Evolutionary conservation across 768 basidiomycete genomes (phyloP).

Genomic region (Leccinum subgranulosum): DNA sequence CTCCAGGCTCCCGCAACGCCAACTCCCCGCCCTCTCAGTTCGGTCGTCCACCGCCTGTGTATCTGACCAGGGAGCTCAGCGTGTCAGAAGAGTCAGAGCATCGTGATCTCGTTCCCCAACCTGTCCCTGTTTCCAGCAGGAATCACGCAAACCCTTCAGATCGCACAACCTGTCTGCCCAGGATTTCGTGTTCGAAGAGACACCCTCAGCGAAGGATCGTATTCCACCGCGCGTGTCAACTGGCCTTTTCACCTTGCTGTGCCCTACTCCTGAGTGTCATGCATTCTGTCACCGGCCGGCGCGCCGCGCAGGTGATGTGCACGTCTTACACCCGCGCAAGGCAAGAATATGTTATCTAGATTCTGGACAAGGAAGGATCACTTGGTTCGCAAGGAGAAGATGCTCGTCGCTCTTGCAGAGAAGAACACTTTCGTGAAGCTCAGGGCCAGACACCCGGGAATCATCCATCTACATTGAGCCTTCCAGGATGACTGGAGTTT

Average conservation of each 20-base stretch:
- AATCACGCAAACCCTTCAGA: conserved; percentile 34
- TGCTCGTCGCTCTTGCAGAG: conserved; percentile 74
- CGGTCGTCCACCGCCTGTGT: conserved; percentile 45
- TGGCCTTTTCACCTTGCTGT: neutral
- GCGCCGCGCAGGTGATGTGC: conserved; percentile 49
- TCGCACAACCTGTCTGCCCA: conserved; percentile 49
- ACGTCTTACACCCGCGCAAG: conserved; percentile 53
- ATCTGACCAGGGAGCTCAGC: conserved; percentile 56
- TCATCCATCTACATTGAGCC: conserved; percentile 77
- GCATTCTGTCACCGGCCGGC: neutral
- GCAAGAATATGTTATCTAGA: conserved; percentile 72
- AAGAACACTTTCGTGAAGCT: conserved; percentile 71
- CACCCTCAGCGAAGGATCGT: conserved; percentile 81
- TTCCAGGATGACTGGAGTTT: conserved; percentile 84
- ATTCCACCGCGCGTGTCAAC: conserved; percentile 61
- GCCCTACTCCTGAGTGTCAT: conserved; percentile 1
- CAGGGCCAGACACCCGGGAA: conserved; percentile 69
- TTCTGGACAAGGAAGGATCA: conserved; percentile 87
- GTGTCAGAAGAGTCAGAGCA: conserved; percentile 28
- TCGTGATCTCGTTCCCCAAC: conserved; percentile 12
- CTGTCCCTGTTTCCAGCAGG: conserved; percentile 11
- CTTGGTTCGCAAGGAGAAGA: conserved; percentile 74
- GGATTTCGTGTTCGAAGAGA: conserved; percentile 71
- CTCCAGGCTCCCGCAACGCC: conserved; percentile 57
- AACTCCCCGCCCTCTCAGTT: conserved; percentile 37